Base-by-base conservation (phyloP, 2,329 filamentous ascomycete species). In the Talaromyces verruculosus region DNA sequence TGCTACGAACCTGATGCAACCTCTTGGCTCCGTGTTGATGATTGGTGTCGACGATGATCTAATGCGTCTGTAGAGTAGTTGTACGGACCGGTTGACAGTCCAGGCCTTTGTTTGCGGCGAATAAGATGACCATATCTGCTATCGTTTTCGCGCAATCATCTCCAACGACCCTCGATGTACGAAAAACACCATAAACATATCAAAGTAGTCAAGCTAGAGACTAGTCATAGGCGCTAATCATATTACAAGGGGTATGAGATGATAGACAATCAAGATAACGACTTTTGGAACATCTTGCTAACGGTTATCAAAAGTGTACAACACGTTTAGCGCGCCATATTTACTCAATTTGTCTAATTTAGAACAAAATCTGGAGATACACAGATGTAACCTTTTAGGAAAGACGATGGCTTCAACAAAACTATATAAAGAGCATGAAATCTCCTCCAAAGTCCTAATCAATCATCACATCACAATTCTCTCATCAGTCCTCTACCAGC, bases 241-340 rank as follows among this genome's bases (percentile, higher is more conserved):
- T 59, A 35, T 30, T 30, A 30, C 57, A 60, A n/a, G 57, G 35
- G 35, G 6, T 43, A 60, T 60, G 57, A 60, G 39, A 61, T 49
- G 25, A 47, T 47, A 45, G 11, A 49, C 39, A 45, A 33, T 37
- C n/a, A 49, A 61, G 25, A 61, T 61, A 33, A 45, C 43, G 30
- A 22, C 41, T 61, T 61, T 41, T 17, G n/a, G 37, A 45, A 35
- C 53, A 19, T 39, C 10, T 59, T 25, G 33, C 33, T 41, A 22
- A 28, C 51, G n/a, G 15, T 4, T 13, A 55, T 13, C 3, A 4
- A 13, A 19, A 22, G 5, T 55, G 8, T 22, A 35, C n/a, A 35
- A 35, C 51, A 17, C 30, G 19, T 35, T 37, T 55, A 55, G 51
- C 51, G 51, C 51, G 51, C 51, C 49, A 33, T 55, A 35, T 35